Evolutionary conservation across 176 grass and related monocot species (phyloP).

Genomic region (Ampelocalamus luodianensis): DNA sequence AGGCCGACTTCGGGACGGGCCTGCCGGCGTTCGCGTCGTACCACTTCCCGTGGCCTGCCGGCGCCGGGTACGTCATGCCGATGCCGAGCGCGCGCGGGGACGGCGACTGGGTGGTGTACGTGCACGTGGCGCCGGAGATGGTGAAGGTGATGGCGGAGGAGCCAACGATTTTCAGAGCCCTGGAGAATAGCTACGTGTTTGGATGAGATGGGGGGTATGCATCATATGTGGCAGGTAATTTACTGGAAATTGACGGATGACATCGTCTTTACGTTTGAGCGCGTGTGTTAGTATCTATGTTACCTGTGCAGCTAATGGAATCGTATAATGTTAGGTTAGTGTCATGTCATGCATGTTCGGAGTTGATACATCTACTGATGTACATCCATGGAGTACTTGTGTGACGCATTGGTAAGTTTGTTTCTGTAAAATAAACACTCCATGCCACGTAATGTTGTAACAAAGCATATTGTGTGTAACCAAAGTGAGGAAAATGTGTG

Average conservation of each 20-base stretch:
- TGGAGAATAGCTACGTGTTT: constrained; percentile 56
- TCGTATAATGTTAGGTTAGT: background rate
- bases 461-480: too few species aligned
- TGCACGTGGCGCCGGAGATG: constrained; percentile 46
- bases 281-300: background rate
- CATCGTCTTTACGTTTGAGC: background rate
- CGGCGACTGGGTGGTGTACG: constrained; percentile 75
- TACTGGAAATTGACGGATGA: too few species aligned
- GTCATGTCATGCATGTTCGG: background rate
- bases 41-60: constrained; percentile 62
- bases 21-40: constrained; percentile 62
- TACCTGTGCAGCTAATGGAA: background rate
- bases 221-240: background rate
- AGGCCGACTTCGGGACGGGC: constrained; percentile 67
- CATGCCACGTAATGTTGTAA: background rate
- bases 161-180: constrained; percentile 43
- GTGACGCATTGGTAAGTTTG: background rate
- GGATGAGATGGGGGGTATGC: background rate
- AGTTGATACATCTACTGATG: background rate
- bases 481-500: too few species aligned
- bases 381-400: background rate
- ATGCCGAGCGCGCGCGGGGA: constrained; percentile 59
- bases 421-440: background rate
- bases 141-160: constrained; percentile 61
- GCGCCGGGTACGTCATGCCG: constrained; percentile 70